Base-by-base conservation (phyloP, 176 grass and related monocot species). In the Rhynchospora breviuscula region DNA sequence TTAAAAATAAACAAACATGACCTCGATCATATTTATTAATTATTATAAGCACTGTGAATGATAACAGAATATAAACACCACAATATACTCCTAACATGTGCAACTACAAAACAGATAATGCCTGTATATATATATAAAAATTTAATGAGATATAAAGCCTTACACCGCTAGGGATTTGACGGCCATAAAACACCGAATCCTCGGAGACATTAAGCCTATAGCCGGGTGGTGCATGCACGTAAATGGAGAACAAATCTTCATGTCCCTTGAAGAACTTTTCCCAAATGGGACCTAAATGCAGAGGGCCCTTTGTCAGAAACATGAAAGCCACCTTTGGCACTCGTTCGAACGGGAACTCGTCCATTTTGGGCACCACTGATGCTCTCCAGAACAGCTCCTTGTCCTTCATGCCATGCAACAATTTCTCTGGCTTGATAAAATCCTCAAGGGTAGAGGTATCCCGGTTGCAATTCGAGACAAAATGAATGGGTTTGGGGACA, bases 101-200 rank as follows among this genome's bases (percentile, higher is more conserved):
- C 17, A 73, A 73, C 8, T 73, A 73, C 47, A 44, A 63, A 22
- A 81, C 17, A 46, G 47, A 81, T 1, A 45, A 63, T 47, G 8
- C 54, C 29, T 56, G 63, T 46, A 25, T 62, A 81, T 25, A 63
- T 11, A 29, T 29, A 80, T 25, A 8, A 10, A 76, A 67, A 82
- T 66, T 48, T 51, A 66, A 52, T 82, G 40, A 67, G 63, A 67
- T 15, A 48, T 82, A 47, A 49, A 82, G 67, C 80, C 84, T 85
- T 78, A 94, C 94, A 92, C 85, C 83, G 85, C 94, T 94, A 35
- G 94, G 94, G 87, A 97, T 94, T 52, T 97, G 92, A 43, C 92
- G 79, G 35, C 87, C 85, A 73, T 87, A 86, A 86, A 97, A 97
- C 25, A 88, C 92, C 6, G 94, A 97, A 52, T 86, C 71, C 54